Percentiles rank a stretch among this genome's conserved stretches.
Conservation (phyloP, 1,284 basidiomycete genomes). For the Meira nashicola region DNA sequence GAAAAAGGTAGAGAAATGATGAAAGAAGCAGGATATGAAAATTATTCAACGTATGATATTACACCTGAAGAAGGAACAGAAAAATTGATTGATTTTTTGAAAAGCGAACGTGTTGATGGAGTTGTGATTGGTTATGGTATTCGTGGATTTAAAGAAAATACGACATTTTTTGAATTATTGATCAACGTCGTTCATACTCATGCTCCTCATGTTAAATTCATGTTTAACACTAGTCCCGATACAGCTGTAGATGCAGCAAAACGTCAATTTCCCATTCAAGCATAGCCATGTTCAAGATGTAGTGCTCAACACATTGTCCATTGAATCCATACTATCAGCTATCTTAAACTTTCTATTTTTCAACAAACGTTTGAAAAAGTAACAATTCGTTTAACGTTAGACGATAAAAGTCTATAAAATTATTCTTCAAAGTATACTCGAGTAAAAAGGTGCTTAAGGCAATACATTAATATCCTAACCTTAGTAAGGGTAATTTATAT, state of each 20-base stretch:
- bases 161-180: background rate
- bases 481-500: too few species aligned
- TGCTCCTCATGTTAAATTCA: background rate
- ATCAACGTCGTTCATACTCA: background rate
- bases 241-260: background rate
- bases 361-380: too few species aligned
- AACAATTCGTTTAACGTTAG: too few species aligned
- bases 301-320: too few species aligned
- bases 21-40: background rate
- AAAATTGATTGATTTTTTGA: background rate
- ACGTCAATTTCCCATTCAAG: background rate
- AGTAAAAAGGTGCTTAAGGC: too few species aligned
- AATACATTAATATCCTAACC: too few species aligned
- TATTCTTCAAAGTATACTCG: too few species aligned
- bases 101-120: background rate
- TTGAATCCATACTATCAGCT: too few species aligned
- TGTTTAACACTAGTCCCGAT: background rate
- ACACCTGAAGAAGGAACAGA: background rate
- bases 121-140: background rate
- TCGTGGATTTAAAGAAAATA: background rate
- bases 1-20: background rate
- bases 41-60: background rate
- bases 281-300: too few species aligned
- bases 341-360: too few species aligned
- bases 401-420: too few species aligned